Evolutionary conservation across 768 basidiomycete species (phyloP), one percentile per base, ranked within the genome.

Genomic region (Tylopilus intermedius): DNA sequence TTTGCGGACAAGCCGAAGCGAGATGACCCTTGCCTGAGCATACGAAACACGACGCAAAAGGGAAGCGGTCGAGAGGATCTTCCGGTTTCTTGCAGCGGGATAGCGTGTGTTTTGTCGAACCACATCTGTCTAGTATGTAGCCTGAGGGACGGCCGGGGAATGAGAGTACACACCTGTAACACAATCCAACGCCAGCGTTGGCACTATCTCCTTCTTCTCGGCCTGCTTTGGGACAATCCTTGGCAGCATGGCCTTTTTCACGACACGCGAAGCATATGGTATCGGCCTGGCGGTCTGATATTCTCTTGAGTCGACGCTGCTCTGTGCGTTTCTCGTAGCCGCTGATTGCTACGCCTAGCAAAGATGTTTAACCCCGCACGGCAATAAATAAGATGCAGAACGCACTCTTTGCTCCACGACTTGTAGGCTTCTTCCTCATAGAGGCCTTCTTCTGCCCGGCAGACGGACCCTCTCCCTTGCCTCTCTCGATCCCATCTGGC

Each of bases 31-130:
- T 84, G 4, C 75, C 77, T 4, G 81, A 82, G 65, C 94, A 97
- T 18, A 97, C 87, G 65, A 93, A 97, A 71, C 94, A 97, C 4
- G 86, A 88, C 0, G 94, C 94, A 59, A 83, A 93, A 1, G 94
- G 94, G 3, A 92, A 75, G 1, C 88, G 86, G 52, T 90, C 76
- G 15, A 64, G 66, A 10, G 79, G 74, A 65, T 91, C 79, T 18
- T 72, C 71, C 5, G 80, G 76, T 60, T 83, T 83, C 55, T 76
- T 84, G 68, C 94, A 97, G 32, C 74, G 76, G n/a, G 89, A 82
- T 2, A 97, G 77, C 13, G 76, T 85, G 58, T 97, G 94, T 48
- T 75, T 79, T 5, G 74, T 76, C 2, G 91, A 91, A 42, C 91
- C 88, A 59, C 94, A 96, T 59, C 94, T 94, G 39, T 21, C 4